A percentile compares a stretch with the other conserved stretches of the same genome.
Evolutionary conservation across 805 yeast genomes (phyloP).

Genomic region (Suhomyces kilbournensis): DNA sequence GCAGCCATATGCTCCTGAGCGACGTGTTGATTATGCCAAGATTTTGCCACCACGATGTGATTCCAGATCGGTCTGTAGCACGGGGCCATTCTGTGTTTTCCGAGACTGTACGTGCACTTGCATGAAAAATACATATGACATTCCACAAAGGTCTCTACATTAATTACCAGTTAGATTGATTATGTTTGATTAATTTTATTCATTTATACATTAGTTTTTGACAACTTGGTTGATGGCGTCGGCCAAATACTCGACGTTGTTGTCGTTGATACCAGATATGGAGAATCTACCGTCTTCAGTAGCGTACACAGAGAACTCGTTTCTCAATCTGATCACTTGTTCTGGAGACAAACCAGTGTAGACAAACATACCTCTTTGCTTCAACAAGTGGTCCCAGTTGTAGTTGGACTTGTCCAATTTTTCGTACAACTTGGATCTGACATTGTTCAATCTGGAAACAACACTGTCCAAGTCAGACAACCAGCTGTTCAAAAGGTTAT

Average conservation of each 20-base stretch:
- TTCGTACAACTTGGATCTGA: slow-evolving; percentile 63
- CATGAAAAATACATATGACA: neutral
- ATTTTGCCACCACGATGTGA: neutral
- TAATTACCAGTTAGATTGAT: too few relatives aligned
- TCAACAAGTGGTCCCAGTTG: slow-evolving; percentile 81
- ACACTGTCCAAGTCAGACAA: slow-evolving; percentile 72
- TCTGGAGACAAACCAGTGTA: slow-evolving; percentile 75
- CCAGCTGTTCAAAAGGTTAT: slow-evolving; percentile 67
- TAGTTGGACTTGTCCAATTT: slow-evolving; percentile 60
- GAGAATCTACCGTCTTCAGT: slow-evolving; percentile 91
- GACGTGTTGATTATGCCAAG: neutral
- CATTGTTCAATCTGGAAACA: slow-evolving; percentile 72
- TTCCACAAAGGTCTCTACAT: neutral
- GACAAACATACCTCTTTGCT: slow-evolving; percentile 96
- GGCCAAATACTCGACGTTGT: slow-evolving; percentile 74
- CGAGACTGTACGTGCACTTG: neutral
- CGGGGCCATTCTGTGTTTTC: neutral
- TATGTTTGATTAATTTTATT: neutral
- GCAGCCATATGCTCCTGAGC: neutral
- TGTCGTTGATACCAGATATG: slow-evolving; percentile 80
- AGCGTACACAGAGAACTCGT: slow-evolving; percentile 75
- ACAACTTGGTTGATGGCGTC: slow-evolving; percentile 55
- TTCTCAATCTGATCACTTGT: slow-evolving; percentile 69
- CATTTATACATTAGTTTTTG: slow-evolving; percentile 14
- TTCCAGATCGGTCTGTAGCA: neutral